A percentile compares a stretch with the other conserved stretches of the same genome.
Conservation (phyloP, 176 grass and related monocot species). For the Aegilops speltoides region DNA sequence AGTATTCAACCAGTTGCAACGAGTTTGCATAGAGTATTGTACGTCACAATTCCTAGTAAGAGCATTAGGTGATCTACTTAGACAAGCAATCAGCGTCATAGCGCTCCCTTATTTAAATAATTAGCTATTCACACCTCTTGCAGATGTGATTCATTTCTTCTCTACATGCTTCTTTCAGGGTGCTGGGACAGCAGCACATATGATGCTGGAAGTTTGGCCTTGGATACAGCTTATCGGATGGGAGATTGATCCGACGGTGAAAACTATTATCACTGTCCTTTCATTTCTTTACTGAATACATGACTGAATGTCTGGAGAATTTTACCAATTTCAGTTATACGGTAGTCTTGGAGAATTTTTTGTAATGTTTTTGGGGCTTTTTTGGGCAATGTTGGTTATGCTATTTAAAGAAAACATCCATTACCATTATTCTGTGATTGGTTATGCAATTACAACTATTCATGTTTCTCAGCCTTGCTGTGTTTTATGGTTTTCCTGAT, state of each 20-base stretch:
- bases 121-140: neutral
- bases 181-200: conserved; percentile 73
- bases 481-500: conserved; percentile 7
- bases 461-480: neutral
- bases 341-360: neutral
- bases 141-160: neutral
- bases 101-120: neutral
- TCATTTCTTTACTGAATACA: conserved; percentile 3
- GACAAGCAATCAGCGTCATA: neutral
- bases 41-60: neutral
- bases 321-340: neutral
- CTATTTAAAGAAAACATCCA: neutral
- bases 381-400: neutral
- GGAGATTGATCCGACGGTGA: conserved; percentile 91
- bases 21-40: neutral
- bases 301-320: neutral
- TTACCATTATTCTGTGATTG: neutral
- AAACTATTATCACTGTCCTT: neutral
- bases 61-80: neutral
- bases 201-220: conserved; percentile 76
- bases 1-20: neutral
- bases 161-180: conserved; percentile 53
- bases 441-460: neutral
- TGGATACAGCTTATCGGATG: conserved; percentile 75
- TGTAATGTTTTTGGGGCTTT: neutral